Evolutionary conservation across 78 protist species (phyloP).

Genomic region (Dictyostelium purpureum): DNA sequence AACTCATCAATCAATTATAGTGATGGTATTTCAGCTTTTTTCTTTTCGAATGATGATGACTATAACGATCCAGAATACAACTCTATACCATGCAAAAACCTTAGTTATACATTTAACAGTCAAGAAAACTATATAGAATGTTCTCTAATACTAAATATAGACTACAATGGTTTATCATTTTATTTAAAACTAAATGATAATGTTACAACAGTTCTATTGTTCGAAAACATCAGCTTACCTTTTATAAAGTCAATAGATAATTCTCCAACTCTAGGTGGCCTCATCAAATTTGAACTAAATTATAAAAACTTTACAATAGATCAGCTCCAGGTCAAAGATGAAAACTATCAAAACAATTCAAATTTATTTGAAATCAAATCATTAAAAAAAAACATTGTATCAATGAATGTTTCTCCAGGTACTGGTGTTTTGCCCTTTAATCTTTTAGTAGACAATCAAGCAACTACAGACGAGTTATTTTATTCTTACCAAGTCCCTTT

Average conservation of each 20-base stretch:
- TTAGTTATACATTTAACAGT: too few species aligned
- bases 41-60: too few species aligned
- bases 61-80: too few species aligned
- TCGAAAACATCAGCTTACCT: too few species aligned
- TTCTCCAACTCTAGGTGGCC: background rate
- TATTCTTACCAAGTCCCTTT: background rate
- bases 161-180: background rate
- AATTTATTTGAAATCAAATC: background rate
- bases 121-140: too few species aligned
- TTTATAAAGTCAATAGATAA: constrained; percentile 1
- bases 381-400: background rate
- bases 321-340: background rate
- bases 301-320: background rate
- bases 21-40: too few species aligned
- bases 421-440: background rate
- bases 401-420: background rate
- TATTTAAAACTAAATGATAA: background rate
- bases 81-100: too few species aligned
- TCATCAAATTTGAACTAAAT: background rate
- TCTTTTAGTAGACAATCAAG: background rate
- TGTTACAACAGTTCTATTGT: background rate
- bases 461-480: background rate
- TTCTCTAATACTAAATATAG: too few species aligned
- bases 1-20: too few species aligned
- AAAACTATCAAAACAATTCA: background rate